These are phyloP conservation scores for Bromus sterilis DNA, from an alignment of 176 grass and related monocot species.

Conservation along the genomic window DNA sequence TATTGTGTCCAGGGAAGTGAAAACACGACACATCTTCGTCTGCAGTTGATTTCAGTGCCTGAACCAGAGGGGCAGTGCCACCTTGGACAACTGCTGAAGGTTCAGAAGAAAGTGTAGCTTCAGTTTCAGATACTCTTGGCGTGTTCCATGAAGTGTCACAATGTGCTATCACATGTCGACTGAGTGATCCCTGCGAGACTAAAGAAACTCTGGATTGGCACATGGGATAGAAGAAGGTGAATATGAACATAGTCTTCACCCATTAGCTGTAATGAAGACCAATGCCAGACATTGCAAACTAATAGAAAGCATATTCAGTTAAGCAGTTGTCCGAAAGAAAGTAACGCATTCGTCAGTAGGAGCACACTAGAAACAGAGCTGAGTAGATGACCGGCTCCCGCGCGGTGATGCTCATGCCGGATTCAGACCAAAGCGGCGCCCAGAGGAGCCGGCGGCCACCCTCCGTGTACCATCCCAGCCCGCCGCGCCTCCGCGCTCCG, in stretches of 20 bases:
- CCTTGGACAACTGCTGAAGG: neutral
- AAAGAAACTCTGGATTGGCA: neutral
- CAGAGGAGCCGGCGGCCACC: neutral
- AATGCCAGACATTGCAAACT: neutral
- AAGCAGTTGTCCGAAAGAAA: neutral
- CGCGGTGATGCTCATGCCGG: neutral
- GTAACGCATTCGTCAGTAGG: neutral
- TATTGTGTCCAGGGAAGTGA: conserved; percentile 90
- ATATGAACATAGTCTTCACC: neutral
- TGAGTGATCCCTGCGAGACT: conserved; percentile 10
- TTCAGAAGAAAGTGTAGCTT: conserved; percentile 1
- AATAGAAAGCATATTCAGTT: neutral
- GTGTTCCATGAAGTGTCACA: neutral
- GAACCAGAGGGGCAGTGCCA: conserved; percentile 38
- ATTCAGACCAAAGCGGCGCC: neutral
- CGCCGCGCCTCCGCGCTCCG: too few relatives aligned
- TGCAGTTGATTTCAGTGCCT: conserved; percentile 60
- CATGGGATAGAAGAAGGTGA: neutral
- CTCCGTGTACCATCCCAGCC: neutral
- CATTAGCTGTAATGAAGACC: too few relatives aligned
- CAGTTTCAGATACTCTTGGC: neutral
- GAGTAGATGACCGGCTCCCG: neutral
- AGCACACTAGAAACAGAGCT: neutral
- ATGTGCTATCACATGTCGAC: neutral
- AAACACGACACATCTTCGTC: conserved; percentile 64